Base-by-base conservation (phyloP, 139 green algal species). In the Gonium pectorale region DNA sequence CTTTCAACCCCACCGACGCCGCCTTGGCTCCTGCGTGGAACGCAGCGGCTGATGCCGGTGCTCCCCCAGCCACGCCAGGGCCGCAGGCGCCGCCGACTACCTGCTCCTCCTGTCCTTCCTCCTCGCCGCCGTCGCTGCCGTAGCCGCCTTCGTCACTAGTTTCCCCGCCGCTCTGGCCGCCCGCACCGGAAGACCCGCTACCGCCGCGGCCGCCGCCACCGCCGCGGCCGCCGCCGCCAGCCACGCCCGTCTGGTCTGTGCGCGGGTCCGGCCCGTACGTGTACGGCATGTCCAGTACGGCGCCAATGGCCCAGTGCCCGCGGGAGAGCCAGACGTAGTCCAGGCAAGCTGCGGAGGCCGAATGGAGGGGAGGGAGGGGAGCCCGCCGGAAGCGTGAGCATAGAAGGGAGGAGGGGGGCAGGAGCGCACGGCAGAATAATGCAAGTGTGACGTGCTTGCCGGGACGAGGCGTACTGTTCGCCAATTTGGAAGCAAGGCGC, bases 281-380 rank as follows among this genome's bases (percentile, higher is more conserved):
- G 75, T 83, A 83, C 75, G 75, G 75, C 75, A 83, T 63, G 41
- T 64, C 41, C 52, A 83, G 59, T 5, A 41, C 63, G 59, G 41
- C 41, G 3, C 40, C 27, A 2, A 83, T 41, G 15, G 59, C 59
- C 75, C 75, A 83, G 56, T 82, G 74, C n/a, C 60, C 75, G 22
- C 59, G 59, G 7, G 59, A 73, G 9, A 72, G 5, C 75, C 75
- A 83, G 4, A 83, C 19, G 60, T 73, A 83, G 75, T 83, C 75
- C 41, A 83, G 60, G 41, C 75, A 83, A 60, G 4, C 75, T 83
- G 74, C 0, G 31, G 71, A 3, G 33, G 69, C 11, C 17, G n/a
- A n/a, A n/a, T n/a, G 4, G 46, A 26, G 17, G 17, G 22, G 9
- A 37, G 35, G 35, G 22, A 35, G 24, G 43, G n/a, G n/a, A 11